A percentile compares a stretch with the other conserved stretches of the same genome.
Conservation (phyloP, 768 basidiomycete genomes). For the Suillus lakei region DNA sequence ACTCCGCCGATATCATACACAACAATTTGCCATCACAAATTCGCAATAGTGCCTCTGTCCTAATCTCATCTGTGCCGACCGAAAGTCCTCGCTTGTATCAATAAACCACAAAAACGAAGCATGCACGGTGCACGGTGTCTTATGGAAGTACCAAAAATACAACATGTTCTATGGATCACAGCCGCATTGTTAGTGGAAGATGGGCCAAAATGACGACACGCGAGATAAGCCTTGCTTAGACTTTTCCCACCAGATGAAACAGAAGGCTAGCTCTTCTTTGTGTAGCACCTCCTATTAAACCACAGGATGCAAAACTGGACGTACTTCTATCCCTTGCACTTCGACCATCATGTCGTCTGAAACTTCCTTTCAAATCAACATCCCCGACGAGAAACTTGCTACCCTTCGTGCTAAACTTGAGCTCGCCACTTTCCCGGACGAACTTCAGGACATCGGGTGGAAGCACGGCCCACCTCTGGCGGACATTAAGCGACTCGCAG, state of each 20-base stretch:
- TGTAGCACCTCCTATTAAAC: not conserved
- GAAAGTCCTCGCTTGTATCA: not conserved
- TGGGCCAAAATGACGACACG: not conserved
- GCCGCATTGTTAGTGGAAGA: not conserved
- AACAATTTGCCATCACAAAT: not conserved
- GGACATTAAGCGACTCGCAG: slow-evolving; percentile 51
- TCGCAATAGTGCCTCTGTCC: not conserved
- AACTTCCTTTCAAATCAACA: slow-evolving; percentile 49
- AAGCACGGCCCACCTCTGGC: slow-evolving; percentile 57
- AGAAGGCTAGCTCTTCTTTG: not conserved
- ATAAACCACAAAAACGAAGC: not conserved
- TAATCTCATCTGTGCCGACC: not conserved
- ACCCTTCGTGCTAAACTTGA: slow-evolving; percentile 51
- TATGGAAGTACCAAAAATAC: not conserved
- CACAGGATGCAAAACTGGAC: not conserved
- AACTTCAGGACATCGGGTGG: slow-evolving; percentile 54
- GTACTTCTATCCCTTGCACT: not conserved
- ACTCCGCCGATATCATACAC: not conserved
- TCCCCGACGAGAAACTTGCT: slow-evolving; percentile 48
- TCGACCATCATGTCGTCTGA: slow-evolving; percentile 35
- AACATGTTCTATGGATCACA: not conserved
- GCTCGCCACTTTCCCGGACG: slow-evolving; percentile 56
- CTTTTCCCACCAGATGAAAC: not conserved
- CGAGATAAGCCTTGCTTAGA: not conserved
- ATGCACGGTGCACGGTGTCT: slow-evolving; percentile 1